A percentile compares a stretch with the other conserved stretches of the same genome.
phyloP scores from a whole-genome alignment of 1,139 yeast genomes.

The Suhomyces guaymorum region DNA sequence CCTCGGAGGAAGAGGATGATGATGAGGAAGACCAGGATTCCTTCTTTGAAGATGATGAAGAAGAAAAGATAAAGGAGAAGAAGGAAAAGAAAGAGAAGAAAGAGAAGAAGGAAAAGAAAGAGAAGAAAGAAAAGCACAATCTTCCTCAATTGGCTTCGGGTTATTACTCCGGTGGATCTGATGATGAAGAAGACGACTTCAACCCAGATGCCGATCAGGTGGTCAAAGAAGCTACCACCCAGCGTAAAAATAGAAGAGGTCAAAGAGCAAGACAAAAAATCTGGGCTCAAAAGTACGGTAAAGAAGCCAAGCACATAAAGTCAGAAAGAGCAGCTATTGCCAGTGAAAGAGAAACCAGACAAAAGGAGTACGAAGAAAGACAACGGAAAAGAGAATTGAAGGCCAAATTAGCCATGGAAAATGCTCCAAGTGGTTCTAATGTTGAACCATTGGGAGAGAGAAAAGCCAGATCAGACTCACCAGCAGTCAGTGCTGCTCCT shows the following conservation, averaged over 20 bases:
- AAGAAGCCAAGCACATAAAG: conserved; percentile 77
- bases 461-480: conserved; percentile 15
- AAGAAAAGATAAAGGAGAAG: conserved; percentile 13
- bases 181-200: conserved; percentile 49
- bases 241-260: conserved; percentile 87
- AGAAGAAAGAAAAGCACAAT: conserved; percentile 20
- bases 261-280: conserved; percentile 96
- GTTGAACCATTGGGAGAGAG: conserved; percentile 43
- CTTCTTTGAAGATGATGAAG: conserved; percentile 34
- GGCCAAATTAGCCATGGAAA: conserved; percentile 33
- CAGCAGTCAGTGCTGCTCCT: conserved; percentile 3
- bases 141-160: conserved; percentile 78
- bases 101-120: conserved; percentile 17
- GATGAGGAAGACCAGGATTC: conserved; percentile 33
- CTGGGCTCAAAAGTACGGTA: conserved; percentile 91
- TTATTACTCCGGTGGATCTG: conserved; percentile 77
- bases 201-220: conserved; percentile 59
- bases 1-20: conserved; percentile 33
- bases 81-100: conserved; percentile 23
- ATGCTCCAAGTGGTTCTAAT: conserved; percentile 22
- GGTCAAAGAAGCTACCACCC: conserved; percentile 53
- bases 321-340: conserved; percentile 56
- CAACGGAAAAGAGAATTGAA: conserved; percentile 62
- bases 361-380: conserved; percentile 71
- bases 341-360: conserved; percentile 59